phyloP scores from a whole-genome alignment of 2,329 filamentous ascomycete species.

The Microsporum canis region DNA sequence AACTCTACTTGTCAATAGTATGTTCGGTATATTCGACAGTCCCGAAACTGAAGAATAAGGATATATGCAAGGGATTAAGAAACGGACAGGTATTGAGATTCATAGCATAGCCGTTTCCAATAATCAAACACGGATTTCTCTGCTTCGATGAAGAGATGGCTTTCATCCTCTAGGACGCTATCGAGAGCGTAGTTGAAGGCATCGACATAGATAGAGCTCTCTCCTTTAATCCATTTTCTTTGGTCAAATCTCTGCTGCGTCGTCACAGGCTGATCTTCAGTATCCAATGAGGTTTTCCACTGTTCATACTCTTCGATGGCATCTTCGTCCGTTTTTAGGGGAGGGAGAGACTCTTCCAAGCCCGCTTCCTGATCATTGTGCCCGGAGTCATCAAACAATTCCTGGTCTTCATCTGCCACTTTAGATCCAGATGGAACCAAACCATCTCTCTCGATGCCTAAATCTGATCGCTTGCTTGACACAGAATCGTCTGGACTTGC shows the following conservation, averaged over 20 bases:
- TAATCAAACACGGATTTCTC: constrained; percentile 65
- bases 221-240: constrained; percentile 58
- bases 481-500: not conserved
- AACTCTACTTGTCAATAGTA: constrained; percentile 8
- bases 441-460: not conserved
- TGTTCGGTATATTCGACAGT: not conserved
- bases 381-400: not conserved
- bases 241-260: constrained; percentile 32
- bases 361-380: constrained; percentile 1
- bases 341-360: constrained; percentile 59
- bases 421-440: not conserved
- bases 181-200: constrained; percentile 89
- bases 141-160: constrained; percentile 70
- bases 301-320: constrained; percentile 69
- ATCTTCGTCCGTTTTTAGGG: constrained; percentile 53
- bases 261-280: constrained; percentile 36
- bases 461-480: not conserved
- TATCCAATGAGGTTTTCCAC: constrained; percentile 37
- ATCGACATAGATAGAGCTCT: constrained; percentile 90
- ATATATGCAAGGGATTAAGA: not conserved
- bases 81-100: constrained; percentile 77
- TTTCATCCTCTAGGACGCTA: constrained; percentile 80
- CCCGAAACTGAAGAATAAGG: not conserved
- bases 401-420: not conserved
- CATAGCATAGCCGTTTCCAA: constrained; percentile 66